Percentiles rank a stretch among this genome's conserved stretches.
phyloP scores from a whole-genome alignment of 495 filamentous ascomycete genomes.

The Staphylotrichum longicolle region DNA sequence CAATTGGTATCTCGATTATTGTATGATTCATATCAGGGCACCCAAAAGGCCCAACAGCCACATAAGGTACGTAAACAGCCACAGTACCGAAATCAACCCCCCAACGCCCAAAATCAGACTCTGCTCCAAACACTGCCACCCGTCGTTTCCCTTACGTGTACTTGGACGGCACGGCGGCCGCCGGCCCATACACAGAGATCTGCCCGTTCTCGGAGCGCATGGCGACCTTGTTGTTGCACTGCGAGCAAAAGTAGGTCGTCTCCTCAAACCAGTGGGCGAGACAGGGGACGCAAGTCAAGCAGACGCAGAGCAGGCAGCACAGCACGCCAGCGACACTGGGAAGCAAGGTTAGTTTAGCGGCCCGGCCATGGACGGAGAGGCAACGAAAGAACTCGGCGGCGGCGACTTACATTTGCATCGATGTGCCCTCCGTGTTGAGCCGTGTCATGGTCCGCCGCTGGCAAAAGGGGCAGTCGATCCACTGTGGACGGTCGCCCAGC shows the following conservation, averaged over 20 bases:
- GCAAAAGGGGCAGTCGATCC: conserved; percentile 40
- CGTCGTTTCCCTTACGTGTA: not conserved
- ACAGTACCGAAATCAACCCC: too few species aligned
- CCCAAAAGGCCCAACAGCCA: too few species aligned
- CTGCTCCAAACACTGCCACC: too few species aligned
- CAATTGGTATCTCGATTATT: too few species aligned
- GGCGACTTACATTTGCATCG: conserved; percentile 32
- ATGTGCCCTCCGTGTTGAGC: conserved; percentile 26
- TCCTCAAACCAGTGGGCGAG: conserved; percentile 38
- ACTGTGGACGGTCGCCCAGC: conserved; percentile 24
- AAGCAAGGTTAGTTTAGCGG: not conserved
- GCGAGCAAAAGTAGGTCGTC: conserved; percentile 29
- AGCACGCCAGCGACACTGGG: conserved; percentile 31
- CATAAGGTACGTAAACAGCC: too few species aligned
- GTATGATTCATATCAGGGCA: too few species aligned
- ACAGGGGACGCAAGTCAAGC: conserved; percentile 35
- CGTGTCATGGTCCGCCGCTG: conserved; percentile 24
- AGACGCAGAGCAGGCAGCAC: conserved; percentile 35
- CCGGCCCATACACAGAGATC: conserved; percentile 25
- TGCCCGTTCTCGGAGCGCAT: conserved; percentile 22
- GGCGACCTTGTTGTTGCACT: conserved; percentile 32
- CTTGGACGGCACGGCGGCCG: conserved; percentile 20
- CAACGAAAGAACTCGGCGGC: not conserved
- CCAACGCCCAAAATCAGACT: not conserved
- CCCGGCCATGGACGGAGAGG: too few species aligned